A percentile compares a stretch with the other conserved stretches of the same genome.
Conservation (phyloP, 225 moss, liverwort and hornwort genomes). For the Straminergon stramineum region DNA sequence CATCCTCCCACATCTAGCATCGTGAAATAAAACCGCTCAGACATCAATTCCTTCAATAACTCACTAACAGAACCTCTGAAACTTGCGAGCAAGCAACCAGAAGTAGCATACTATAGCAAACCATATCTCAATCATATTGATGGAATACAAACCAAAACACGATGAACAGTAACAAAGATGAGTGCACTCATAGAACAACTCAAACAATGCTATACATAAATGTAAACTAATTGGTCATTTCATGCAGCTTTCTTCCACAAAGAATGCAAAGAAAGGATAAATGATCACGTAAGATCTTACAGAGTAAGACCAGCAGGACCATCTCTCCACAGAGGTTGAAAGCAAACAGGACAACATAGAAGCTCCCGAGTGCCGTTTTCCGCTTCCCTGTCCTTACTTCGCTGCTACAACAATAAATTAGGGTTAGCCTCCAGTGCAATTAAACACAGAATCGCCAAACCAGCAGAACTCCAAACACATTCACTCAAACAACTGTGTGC, state of each 20-base stretch:
- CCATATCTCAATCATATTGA: background rate
- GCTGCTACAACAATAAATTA: background rate
- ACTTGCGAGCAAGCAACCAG: background rate
- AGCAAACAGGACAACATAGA: constrained; percentile 65
- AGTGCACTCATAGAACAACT: background rate
- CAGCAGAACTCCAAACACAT: background rate
- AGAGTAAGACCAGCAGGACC: constrained; percentile 35
- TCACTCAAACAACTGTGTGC: background rate
- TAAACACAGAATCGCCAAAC: background rate
- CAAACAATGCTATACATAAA: background rate
- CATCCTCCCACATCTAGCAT: background rate
- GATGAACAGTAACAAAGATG: background rate
- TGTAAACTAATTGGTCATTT: background rate
- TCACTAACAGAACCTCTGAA: background rate
- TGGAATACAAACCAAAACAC: background rate
- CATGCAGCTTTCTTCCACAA: background rate
- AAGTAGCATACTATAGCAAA: background rate
- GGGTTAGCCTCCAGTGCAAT: background rate
- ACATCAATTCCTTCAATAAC: background rate
- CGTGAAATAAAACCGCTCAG: background rate
- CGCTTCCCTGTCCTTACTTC: background rate
- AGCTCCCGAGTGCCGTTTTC: constrained; percentile 17
- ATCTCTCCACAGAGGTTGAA: constrained; percentile 28
- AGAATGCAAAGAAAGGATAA: background rate
- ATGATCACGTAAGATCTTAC: background rate